phyloP scores from a whole-genome alignment of 179 eudicot genomes.

The Silene vulgaris region DNA sequence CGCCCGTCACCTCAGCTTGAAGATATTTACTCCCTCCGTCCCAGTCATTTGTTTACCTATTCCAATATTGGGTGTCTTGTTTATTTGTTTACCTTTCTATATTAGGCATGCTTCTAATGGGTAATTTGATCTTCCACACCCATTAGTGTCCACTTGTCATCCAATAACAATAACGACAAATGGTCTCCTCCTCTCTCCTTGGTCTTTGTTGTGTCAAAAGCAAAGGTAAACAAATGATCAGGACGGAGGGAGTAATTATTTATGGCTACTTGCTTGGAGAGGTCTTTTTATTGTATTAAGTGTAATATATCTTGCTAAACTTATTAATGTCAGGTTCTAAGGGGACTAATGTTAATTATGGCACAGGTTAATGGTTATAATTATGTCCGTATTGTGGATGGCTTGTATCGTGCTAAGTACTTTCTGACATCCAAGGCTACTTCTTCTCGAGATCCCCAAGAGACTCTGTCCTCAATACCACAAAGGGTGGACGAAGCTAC shows the following conservation, averaged over 20 bases:
- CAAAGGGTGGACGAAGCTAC: conserved; percentile 26
- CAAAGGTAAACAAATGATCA: too few species aligned
- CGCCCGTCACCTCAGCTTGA: background rate
- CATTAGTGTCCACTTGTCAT: too few species aligned
- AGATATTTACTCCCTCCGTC: background rate
- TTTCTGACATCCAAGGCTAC: conserved; percentile 56
- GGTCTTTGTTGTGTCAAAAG: too few species aligned
- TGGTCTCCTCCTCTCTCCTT: too few species aligned
- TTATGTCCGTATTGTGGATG: conserved; percentile 62
- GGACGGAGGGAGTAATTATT: too few species aligned
- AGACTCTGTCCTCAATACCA: conserved; percentile 19
- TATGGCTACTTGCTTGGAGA: conserved; percentile 5
- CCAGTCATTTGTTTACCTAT: too few species aligned
- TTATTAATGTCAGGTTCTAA: background rate
- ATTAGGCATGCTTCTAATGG: too few species aligned
- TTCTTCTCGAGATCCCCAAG: conserved; percentile 34
- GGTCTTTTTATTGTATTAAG: background rate
- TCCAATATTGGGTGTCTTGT: too few species aligned
- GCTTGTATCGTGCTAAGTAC: conserved; percentile 74
- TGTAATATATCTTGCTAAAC: background rate
- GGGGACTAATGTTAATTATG: conserved; percentile 12
- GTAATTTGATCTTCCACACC: too few species aligned
- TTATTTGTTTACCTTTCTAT: too few species aligned
- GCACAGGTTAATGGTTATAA: conserved; percentile 78
- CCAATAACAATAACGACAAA: too few species aligned